Base-by-base conservation (phyloP, 2,329 filamentous ascomycete species). In the Hymenoscyphus fraxineus region DNA sequence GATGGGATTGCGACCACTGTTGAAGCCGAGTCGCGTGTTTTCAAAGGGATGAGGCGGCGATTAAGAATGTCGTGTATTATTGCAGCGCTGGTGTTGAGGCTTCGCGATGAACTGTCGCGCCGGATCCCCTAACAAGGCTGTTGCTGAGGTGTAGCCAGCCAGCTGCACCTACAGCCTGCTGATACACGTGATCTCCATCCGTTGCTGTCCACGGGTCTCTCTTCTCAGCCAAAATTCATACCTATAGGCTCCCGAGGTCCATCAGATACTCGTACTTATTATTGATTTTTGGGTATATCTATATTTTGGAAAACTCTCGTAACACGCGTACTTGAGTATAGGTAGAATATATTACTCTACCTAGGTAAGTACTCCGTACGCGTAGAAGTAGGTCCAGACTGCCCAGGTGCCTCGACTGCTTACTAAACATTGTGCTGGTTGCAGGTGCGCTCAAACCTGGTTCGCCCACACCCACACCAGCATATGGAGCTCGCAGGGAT, bases 1-100 rank as follows among this genome's bases (percentile, higher is more conserved):
- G 68, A 72, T 66, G 44, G 32, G 31, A 44, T 16, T n/a, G 55
- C 31, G 55, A 35, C 16, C 12, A 57, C 13, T 35, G 6, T 57
- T 57, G 27, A 35, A 57, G 55, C 15, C 55, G 55, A 9, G 13
- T 35, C 55, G 55, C 55, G 32, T 35, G 19, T 19, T 27, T 10
- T 19, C 22, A 9, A 19, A 6, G 2, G 7, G 55, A 9, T 27
- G n/a, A 38, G 31, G 27, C 3, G 55, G 6, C 44, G 54, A 7
- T 32, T 57, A 27, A 32, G 32, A 27, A 10, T 38, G 27, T 38
- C 55, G 32, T n/a, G n/a, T n/a, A 38, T 57, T 16, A 15, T 35
- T 57, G n/a, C 27, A 6, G 19, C 5, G 22, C 44, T 54, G 22
- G 3, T 15, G 19, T 27, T 54, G 47, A 27, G 47, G 44, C 44